Conservation (phyloP, 495 filamentous ascomycete genomes). For the Aspergillus homomorphus region DNA sequence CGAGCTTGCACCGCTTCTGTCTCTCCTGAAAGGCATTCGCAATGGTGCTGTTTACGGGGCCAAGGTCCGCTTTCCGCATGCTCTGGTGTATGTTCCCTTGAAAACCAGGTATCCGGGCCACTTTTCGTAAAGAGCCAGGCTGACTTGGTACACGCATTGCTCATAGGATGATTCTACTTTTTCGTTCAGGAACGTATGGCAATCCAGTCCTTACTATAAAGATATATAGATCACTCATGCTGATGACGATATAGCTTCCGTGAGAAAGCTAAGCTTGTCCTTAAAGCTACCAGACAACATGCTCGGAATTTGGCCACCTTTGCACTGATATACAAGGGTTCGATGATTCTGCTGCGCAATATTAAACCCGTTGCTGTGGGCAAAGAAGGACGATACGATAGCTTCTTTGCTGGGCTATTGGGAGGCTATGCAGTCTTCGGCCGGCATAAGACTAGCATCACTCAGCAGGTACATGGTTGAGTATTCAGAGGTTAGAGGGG, state of each 20-base stretch:
- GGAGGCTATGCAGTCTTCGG: slow-evolving; percentile 95
- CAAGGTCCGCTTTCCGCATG: slow-evolving; percentile 98
- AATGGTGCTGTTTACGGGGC: slow-evolving; percentile 97
- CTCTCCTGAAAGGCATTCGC: slow-evolving; percentile 83
- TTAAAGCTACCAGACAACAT: slow-evolving; percentile 85
- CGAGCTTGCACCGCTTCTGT: slow-evolving; percentile 73
- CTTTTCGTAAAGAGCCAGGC: background rate
- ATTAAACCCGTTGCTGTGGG: slow-evolving; percentile 59
- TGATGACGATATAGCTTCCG: slow-evolving; percentile 53
- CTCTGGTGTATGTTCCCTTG: slow-evolving; percentile 67
- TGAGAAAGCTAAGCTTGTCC: slow-evolving; percentile 72
- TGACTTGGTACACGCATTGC: slow-evolving; percentile 8
- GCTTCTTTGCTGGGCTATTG: slow-evolving; percentile 83
- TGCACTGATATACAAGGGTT: slow-evolving; percentile 81
- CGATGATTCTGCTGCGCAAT: slow-evolving; percentile 67
- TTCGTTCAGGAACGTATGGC: slow-evolving; percentile 80
- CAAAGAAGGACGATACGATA: slow-evolving; percentile 68
- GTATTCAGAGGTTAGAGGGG: background rate
- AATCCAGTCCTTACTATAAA: slow-evolving; percentile 1
- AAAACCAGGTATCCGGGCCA: background rate
- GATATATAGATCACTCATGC: background rate
- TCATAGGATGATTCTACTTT: slow-evolving; percentile 84
- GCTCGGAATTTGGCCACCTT: slow-evolving; percentile 89
- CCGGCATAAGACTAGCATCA: slow-evolving; percentile 74
- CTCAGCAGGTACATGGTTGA: slow-evolving; percentile 63